Evolutionary conservation across 2,329 filamentous ascomycete genomes (phyloP), one percentile per base, ranked within the genome.

Genomic region (Herpotrichia juniperi): DNA sequence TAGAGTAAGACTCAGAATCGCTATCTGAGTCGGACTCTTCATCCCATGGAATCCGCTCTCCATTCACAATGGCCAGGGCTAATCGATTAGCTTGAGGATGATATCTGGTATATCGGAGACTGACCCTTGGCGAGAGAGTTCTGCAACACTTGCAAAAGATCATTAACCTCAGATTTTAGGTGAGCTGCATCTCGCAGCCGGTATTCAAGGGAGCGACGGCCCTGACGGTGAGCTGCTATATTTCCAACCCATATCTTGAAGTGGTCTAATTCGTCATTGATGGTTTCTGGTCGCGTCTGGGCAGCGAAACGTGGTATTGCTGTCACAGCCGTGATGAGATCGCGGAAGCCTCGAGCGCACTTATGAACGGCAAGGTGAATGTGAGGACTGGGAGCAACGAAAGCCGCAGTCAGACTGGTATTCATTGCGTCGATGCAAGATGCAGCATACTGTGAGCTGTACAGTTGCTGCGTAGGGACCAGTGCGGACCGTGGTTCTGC

Each of bases 231-330:
- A 16, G 71, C 71, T 8, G 69, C 67, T 28, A 69, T 62, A 49
- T 73, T 74, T 8, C 67, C 66, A 12, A 63, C 63, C 71, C 71
- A 74, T 1, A 72, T 48, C 24, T 64, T 66, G 50, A 72, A 69
- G 14, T 67, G 59, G 5, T 64, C 68, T 9, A 66, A 54, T 34
- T 66, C 65, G 42, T 72, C 64, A 17, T 59, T 34, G 19, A 62
- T 45, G 16, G 30, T 25, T 9, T 52, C 42, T 30, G 51, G 17
- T 8, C 43, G 39, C 2, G 65, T 42, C 30, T 64, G 54, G 11
- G 24, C 24, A 9, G 54, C 44, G 43, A 54, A 64, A 17, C 25
- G 50, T 9, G 51, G 46, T 8, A 52, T 43, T 17, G 50, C 42
- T 28, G 35, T 35, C 28, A 54, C 28, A n/a, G 54, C 52, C 9